Conservation (phyloP, 2,329 filamentous ascomycete genomes). For the Raffaelea albimanens region DNA sequence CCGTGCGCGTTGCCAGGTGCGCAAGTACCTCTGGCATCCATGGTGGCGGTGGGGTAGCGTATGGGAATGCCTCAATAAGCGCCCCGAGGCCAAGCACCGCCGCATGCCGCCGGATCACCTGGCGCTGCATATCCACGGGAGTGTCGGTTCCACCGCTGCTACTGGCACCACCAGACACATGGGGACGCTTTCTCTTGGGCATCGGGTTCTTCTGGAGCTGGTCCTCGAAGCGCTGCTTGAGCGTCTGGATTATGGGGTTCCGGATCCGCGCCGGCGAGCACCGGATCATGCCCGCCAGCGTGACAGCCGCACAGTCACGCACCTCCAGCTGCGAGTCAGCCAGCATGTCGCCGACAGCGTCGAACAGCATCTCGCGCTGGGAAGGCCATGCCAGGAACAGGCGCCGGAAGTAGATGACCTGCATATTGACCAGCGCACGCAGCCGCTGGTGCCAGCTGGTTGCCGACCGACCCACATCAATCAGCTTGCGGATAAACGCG, state of each 20-base stretch:
- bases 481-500: slow-evolving; percentile 74
- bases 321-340: slow-evolving; percentile 89
- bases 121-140: slow-evolving; percentile 58
- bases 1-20: slow-evolving; percentile 72
- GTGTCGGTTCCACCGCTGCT: slow-evolving; percentile 13
- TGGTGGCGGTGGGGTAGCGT: slow-evolving; percentile 77
- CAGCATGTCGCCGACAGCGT: slow-evolving; percentile 92
- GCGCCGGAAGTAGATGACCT: slow-evolving; percentile 95
- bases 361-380: slow-evolving; percentile 74
- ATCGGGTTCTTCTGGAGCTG: slow-evolving; percentile 77
- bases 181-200: slow-evolving; percentile 56
- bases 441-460: slow-evolving; percentile 92
- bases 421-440: slow-evolving; percentile 93
- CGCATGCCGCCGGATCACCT: slow-evolving; percentile 76
- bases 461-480: slow-evolving; percentile 77
- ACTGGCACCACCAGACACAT: neutral
- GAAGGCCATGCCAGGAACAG: slow-evolving; percentile 72
- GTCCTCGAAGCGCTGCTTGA: slow-evolving; percentile 71
- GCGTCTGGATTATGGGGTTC: slow-evolving; percentile 61
- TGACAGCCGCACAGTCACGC: slow-evolving; percentile 82
- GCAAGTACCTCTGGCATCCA: slow-evolving; percentile 95
- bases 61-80: slow-evolving; percentile 91
- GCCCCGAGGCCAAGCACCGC: slow-evolving; percentile 87
- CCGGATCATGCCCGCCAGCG: slow-evolving; percentile 92
- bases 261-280: slow-evolving; percentile 80